phyloP scores from a whole-genome alignment of 2,329 filamentous ascomycete genomes.

The Trichoderma koningii region DNA sequence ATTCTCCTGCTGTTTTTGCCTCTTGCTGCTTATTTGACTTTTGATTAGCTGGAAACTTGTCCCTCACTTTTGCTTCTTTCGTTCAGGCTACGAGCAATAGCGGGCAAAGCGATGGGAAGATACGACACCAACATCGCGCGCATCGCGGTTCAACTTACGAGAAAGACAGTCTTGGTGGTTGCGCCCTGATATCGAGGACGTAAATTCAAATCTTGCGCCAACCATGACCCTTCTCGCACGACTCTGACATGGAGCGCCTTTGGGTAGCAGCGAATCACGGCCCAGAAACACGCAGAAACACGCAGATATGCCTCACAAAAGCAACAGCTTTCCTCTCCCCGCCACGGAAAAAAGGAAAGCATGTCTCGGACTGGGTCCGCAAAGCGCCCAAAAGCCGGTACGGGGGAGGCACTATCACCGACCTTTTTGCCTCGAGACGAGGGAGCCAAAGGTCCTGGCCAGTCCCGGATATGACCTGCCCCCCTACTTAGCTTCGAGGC shows the following conservation, averaged over 20 bases:
- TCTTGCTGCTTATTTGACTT: conserved; percentile 19
- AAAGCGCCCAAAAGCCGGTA: not conserved
- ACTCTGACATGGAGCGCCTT: not conserved
- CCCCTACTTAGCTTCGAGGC: not conserved
- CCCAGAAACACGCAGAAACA: not conserved
- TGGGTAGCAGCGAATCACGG: conserved; percentile 4
- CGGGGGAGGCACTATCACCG: not conserved
- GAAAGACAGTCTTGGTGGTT: not conserved
- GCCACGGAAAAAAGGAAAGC: not conserved
- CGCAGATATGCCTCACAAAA: not conserved
- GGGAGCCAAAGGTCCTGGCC: not conserved
- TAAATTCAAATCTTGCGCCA: not conserved
- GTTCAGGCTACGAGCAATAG: conserved; percentile 2
- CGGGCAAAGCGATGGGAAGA: not conserved
- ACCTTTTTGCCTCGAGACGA: not conserved
- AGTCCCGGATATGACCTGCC: not conserved
- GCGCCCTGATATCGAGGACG: not conserved
- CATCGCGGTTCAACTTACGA: not conserved
- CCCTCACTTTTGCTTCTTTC: conserved; percentile 14
- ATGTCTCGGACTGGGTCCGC: conserved; percentile 9
- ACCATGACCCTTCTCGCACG: not conserved
- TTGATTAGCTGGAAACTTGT: conserved; percentile 10
- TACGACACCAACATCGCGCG: conserved; percentile 3
- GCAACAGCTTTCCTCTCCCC: not conserved
- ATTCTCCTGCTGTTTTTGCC: not conserved